Percentiles rank a stretch among this genome's conserved stretches.
These are phyloP conservation scores for Pezicula carpinea DNA, from an alignment of 2,329 filamentous ascomycete genomes.

Conservation along the genomic window DNA sequence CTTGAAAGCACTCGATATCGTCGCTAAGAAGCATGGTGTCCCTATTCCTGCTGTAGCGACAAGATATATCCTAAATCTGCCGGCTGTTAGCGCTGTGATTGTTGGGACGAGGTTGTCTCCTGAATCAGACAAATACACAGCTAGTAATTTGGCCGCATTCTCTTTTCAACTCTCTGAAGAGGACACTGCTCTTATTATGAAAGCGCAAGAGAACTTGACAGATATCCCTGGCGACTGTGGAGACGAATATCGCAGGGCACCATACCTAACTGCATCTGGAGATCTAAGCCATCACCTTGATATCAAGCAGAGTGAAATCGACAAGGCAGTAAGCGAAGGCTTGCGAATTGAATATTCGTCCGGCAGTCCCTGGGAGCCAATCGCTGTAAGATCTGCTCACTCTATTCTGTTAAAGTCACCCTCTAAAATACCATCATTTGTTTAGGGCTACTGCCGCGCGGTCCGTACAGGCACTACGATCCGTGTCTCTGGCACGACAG, in stretches of 20 bases:
- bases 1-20: constrained; percentile 1
- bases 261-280: constrained; percentile 28
- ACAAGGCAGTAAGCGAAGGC: constrained; percentile 16
- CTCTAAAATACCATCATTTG: not conserved
- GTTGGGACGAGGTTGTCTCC: constrained; percentile 4
- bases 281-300: constrained; percentile 27
- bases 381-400: constrained; percentile 17
- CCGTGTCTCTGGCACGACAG: constrained; percentile 29
- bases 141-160: constrained; percentile 3
- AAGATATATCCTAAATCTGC: constrained; percentile 5
- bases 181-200: constrained; percentile 4
- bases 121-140: constrained; percentile 4
- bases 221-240: constrained; percentile 31
- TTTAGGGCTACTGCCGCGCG: constrained; percentile 27
- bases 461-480: constrained; percentile 23
- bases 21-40: constrained; percentile 3
- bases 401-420: not conserved
- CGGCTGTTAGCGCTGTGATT: constrained; percentile 7
- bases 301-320: constrained; percentile 8
- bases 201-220: constrained; percentile 20
- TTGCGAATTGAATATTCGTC: constrained; percentile 26
- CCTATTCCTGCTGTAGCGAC: constrained; percentile 9
- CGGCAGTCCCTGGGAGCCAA: constrained; percentile 28
- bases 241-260: constrained; percentile 29
- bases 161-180: constrained; percentile 4